Evolutionary conservation across 768 basidiomycete genomes (phyloP).

Genomic region (Pisolithus albus): DNA sequence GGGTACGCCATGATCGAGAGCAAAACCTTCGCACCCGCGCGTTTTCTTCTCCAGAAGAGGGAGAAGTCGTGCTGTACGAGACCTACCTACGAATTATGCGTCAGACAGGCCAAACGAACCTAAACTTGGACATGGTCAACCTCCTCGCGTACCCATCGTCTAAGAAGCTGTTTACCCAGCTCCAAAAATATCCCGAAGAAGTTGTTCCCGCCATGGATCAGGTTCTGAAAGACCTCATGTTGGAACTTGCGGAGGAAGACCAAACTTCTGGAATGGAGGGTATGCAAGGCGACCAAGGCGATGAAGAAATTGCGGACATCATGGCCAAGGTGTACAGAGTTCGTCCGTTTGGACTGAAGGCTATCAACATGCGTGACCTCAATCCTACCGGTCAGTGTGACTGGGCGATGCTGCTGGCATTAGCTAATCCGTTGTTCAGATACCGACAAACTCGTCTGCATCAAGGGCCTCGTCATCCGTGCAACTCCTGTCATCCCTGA

Average conservation of each 20-base stretch:
- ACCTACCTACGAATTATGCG: constrained; percentile 79
- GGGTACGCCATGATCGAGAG: constrained; percentile 62
- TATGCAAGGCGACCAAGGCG: constrained; percentile 70
- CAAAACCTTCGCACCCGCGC: constrained; percentile 45
- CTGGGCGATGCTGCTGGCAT: background rate
- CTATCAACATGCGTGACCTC: constrained; percentile 90
- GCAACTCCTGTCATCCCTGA: constrained; percentile 97
- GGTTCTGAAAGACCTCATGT: constrained; percentile 86
- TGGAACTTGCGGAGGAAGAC: constrained; percentile 80
- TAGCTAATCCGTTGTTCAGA: constrained; percentile 42
- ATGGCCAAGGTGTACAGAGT: constrained; percentile 88
- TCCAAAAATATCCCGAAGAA: constrained; percentile 94
- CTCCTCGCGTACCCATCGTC: constrained; percentile 79
- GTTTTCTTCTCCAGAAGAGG: constrained; percentile 56
- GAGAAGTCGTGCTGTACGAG: constrained; percentile 69
- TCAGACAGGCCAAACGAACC: constrained; percentile 83
- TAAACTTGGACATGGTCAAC: constrained; percentile 88
- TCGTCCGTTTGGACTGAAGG: constrained; percentile 76
- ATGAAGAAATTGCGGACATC: constrained; percentile 85
- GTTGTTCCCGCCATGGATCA: constrained; percentile 97
- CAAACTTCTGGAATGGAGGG: constrained; percentile 61
- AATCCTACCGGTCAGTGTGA: constrained; percentile 76
- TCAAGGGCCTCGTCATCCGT: constrained; percentile 96
- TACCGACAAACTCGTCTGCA: constrained; percentile 93
- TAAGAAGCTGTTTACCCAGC: constrained; percentile 75